Evolutionary conservation across 805 yeast genomes (phyloP).

Genomic region (Starmera quercuum): DNA sequence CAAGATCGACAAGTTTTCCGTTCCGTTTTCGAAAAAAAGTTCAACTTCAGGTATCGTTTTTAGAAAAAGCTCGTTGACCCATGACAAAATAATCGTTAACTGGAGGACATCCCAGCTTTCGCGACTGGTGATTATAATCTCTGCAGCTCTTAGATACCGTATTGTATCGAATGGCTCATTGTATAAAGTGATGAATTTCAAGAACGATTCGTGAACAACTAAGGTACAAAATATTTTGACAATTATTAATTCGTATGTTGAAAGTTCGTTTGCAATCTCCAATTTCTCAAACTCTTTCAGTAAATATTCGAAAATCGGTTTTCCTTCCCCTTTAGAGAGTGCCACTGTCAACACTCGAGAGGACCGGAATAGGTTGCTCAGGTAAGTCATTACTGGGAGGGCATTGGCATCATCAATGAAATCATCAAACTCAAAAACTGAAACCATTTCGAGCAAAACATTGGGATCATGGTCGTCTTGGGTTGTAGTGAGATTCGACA

Average conservation of each 20-base stretch:
- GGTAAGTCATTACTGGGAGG: constrained; percentile 7
- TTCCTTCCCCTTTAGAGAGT: constrained; percentile 14
- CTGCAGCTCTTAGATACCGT: constrained; percentile 20
- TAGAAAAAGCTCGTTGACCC: constrained; percentile 28
- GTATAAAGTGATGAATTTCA: constrained; percentile 18
- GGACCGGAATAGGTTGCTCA: constrained; percentile 8
- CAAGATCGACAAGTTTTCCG: constrained; percentile 13
- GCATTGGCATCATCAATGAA: constrained; percentile 3
- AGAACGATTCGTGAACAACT: constrained; percentile 27
- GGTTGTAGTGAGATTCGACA: constrained; percentile 10
- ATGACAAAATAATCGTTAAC: constrained; percentile 29
- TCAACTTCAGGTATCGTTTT: constrained; percentile 12
- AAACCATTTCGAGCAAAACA: constrained; percentile 5
- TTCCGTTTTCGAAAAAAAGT: constrained; percentile 18
- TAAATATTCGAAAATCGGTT: constrained; percentile 7
- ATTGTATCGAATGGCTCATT: constrained; percentile 9
- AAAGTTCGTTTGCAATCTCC: constrained; percentile 7
- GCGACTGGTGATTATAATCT: constrained; percentile 27
- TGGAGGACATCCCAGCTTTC: constrained; percentile 29
- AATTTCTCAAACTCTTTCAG: constrained; percentile 12
- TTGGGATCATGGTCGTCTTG: constrained; percentile 3
- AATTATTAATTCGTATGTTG: constrained; percentile 13
- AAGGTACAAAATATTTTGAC: constrained; percentile 22
- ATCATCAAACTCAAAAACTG: constrained; percentile 1
- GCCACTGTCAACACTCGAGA: constrained; percentile 11